phyloP scores from a whole-genome alignment of 2,329 filamentous ascomycete species.

The Neofusicoccum ribis region DNA sequence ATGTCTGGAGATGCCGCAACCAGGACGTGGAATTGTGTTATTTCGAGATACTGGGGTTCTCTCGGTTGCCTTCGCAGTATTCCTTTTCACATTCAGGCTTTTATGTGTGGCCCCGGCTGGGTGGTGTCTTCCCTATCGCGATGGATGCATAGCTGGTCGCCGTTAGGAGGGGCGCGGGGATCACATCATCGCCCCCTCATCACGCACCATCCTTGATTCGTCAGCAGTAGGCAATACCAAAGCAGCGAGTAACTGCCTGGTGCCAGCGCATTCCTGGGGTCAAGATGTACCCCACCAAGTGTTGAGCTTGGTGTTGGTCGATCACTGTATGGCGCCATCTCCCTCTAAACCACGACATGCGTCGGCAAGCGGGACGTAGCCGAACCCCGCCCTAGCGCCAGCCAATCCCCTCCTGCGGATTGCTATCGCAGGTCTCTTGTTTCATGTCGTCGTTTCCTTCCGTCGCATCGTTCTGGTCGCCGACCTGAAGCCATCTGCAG shows the following conservation, averaged over 20 bases:
- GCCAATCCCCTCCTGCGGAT: background rate
- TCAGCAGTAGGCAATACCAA: background rate
- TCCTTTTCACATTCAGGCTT: background rate
- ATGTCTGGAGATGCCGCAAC: slow-evolving; percentile 5
- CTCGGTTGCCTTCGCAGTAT: background rate
- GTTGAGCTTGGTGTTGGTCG: background rate
- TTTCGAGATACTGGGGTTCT: background rate
- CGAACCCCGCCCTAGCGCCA: background rate
- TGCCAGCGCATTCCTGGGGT: background rate
- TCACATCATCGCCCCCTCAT: slow-evolving; percentile 19
- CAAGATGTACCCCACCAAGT: background rate
- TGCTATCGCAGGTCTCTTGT: background rate
- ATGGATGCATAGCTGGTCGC: background rate
- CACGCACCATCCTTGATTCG: slow-evolving; percentile 15
- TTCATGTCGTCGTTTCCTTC: background rate
- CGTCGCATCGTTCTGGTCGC: slow-evolving; percentile 4
- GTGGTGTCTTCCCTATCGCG: background rate
- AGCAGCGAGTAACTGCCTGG: background rate
- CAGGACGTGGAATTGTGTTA: background rate
- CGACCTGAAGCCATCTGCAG: slow-evolving; percentile 3
- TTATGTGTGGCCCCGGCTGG: background rate
- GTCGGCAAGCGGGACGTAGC: slow-evolving; percentile 10
- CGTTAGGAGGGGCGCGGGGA: slow-evolving; percentile 7
- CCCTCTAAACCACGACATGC: slow-evolving; percentile 9
- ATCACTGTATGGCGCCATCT: slow-evolving; percentile 17